Conservation (phyloP, 805 yeast species). For the Lachancea lanzarotensis region DNA sequence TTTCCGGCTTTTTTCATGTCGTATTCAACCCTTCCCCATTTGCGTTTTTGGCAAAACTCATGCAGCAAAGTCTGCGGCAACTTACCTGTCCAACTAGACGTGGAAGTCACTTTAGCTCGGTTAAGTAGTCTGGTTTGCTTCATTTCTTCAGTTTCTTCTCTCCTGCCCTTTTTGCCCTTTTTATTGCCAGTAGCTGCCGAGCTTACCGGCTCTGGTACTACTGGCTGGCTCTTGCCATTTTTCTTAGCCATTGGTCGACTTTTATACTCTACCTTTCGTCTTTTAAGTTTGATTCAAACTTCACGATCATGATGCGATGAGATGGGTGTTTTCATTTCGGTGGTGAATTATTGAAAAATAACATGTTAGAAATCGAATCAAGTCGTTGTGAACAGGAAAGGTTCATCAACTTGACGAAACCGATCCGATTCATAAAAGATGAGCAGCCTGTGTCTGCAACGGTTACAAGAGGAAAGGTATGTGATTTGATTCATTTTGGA, state of each 20-base stretch:
- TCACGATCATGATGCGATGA: neutral
- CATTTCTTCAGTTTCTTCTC: conserved; percentile 13
- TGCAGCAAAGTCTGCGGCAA: conserved; percentile 79
- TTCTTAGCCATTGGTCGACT: conserved; percentile 20
- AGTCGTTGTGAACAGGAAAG: neutral
- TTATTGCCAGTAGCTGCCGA: conserved; percentile 13
- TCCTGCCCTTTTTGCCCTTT: conserved; percentile 16
- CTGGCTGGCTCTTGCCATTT: conserved; percentile 9
- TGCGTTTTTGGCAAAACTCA: conserved; percentile 79
- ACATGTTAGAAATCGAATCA: neutral
- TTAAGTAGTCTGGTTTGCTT: conserved; percentile 28
- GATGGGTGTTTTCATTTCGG: neutral
- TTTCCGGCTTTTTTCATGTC: conserved; percentile 51
- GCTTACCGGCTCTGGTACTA: conserved; percentile 4
- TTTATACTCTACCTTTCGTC: too few species aligned
- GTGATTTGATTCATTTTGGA: conserved; percentile 16
- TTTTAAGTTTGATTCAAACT: neutral
- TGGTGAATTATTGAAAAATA: neutral
- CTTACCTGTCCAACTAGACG: conserved; percentile 90
- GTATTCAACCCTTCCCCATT: conserved; percentile 83
- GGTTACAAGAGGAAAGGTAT: conserved; percentile 82
- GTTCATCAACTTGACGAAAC: neutral
- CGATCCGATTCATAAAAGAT: conserved; percentile 15
- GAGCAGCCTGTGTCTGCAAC: conserved; percentile 62
- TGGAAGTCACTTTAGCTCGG: conserved; percentile 52